Evolutionary conservation across 768 basidiomycete genomes (phyloP).

Genomic region (Neoboletus brunneissimus): DNA sequence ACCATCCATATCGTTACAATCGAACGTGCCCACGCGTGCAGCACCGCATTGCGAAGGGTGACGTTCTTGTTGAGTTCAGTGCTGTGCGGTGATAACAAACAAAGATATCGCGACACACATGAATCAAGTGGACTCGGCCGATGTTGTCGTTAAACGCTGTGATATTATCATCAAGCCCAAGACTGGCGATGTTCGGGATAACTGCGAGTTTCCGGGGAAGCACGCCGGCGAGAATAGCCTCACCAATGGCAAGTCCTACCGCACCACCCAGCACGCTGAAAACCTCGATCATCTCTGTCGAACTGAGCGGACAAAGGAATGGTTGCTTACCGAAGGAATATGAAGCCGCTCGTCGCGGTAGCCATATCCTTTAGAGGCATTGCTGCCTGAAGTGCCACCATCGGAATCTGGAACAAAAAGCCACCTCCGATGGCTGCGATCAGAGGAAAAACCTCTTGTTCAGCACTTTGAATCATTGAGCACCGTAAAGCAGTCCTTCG

Average conservation of each 20-base stretch:
- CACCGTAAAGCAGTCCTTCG: not conserved
- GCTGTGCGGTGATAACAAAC: not conserved
- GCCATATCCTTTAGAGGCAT: constrained; percentile 89
- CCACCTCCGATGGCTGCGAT: constrained; percentile 64
- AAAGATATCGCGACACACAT: not conserved
- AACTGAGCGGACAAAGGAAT: not conserved
- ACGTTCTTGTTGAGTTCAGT: constrained; percentile 41
- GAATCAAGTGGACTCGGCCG: constrained; percentile 33
- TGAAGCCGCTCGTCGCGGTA: constrained; percentile 69
- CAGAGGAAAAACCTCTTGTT: constrained; percentile 63
- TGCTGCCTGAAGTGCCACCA: constrained; percentile 78
- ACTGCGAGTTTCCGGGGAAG: constrained; percentile 33
- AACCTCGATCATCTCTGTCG: not conserved
- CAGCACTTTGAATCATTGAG: constrained; percentile 40
- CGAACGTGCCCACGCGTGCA: constrained; percentile 61
- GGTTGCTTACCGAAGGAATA: constrained; percentile 55
- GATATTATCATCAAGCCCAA: constrained; percentile 35
- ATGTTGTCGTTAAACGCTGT: constrained; percentile 46
- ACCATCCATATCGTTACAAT: constrained; percentile 66
- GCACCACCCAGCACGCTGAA: constrained; percentile 67
- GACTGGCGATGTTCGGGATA: constrained; percentile 30
- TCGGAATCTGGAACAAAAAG: constrained; percentile 60
- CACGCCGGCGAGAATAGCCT: constrained; percentile 64
- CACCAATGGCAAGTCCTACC: constrained; percentile 67
- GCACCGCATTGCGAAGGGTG: constrained; percentile 43